These are phyloP conservation scores for Ricinus communis DNA, from an alignment of 345 rosid genomes.

Conservation along the genomic window DNA sequence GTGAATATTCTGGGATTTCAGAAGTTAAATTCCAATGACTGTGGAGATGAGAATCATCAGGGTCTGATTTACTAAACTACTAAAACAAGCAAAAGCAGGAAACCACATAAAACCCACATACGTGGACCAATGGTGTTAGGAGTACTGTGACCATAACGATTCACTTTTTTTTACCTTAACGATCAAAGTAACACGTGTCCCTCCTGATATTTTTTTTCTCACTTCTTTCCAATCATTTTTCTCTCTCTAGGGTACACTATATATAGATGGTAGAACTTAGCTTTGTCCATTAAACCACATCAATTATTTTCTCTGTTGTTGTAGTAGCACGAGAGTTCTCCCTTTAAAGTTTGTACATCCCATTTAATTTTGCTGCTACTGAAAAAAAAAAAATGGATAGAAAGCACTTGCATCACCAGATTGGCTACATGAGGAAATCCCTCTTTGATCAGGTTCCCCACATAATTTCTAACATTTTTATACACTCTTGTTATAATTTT, in stretches of 20 bases:
- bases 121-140: not conserved
- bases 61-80: not conserved
- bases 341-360: not conserved
- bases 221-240: not conserved
- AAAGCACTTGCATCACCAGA: slow-evolving; percentile 36
- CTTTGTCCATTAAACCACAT: too few relatives aligned
- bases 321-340: too few relatives aligned
- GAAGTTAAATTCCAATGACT: too few relatives aligned
- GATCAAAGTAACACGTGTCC: slow-evolving; percentile 6
- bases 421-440: slow-evolving; percentile 46
- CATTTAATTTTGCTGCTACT: not conserved
- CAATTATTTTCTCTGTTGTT: too few relatives aligned
- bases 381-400: slow-evolving; percentile 22
- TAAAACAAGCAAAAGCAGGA: too few relatives aligned
- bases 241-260: not conserved
- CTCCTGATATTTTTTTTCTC: not conserved
- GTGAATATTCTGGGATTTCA: too few relatives aligned
- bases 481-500: too few relatives aligned
- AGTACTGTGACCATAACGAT: not conserved
- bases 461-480: too few relatives aligned
- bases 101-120: not conserved
- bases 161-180: not conserved
- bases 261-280: not conserved
- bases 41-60: not conserved
- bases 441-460: slow-evolving; percentile 65